phyloP scores from a whole-genome alignment of 257 asterid species.

The Jacaranda copaia region DNA sequence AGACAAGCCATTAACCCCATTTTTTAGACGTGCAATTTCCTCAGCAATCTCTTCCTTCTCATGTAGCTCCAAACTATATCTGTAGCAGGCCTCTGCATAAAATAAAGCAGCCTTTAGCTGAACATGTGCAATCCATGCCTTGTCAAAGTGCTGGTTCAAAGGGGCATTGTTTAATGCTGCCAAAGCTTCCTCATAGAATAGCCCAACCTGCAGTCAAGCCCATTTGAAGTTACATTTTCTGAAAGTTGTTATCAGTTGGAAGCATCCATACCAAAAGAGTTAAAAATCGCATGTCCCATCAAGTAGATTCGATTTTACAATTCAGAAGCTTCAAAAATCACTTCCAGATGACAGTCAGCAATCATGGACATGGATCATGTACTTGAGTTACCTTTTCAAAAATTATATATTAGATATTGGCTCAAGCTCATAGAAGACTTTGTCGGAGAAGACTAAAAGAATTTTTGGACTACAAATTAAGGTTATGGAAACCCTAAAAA shows the following conservation, averaged over 20 bases:
- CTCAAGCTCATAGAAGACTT: no score
- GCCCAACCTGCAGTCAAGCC: constrained; percentile 52
- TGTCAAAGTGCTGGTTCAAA: constrained; percentile 69
- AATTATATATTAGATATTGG: no score
- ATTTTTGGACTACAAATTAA: no score
- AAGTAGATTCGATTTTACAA: no score
- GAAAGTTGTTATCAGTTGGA: constrained; percentile 7
- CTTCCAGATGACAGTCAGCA: no score
- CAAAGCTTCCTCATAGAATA: constrained; percentile 67
- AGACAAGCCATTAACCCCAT: constrained; percentile 54
- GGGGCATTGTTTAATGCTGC: constrained; percentile 56
- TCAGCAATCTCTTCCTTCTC: constrained; percentile 76
- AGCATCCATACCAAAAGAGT: no score
- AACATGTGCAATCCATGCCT: constrained; percentile 66
- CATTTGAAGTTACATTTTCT: not conserved
- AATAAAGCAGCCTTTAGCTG: constrained; percentile 70
- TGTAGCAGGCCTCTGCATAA: constrained; percentile 67
- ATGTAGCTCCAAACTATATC: constrained; percentile 67
- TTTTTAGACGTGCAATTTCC: constrained; percentile 72
- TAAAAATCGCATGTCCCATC: no score
- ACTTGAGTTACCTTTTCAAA: no score
- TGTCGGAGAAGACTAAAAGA: no score
- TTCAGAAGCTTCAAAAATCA: no score
- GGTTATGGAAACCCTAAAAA: no score
- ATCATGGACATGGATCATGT: no score